phyloP scores from a whole-genome alignment of 2,329 filamentous ascomycete genomes.

The Aspergillus melleus region DNA sequence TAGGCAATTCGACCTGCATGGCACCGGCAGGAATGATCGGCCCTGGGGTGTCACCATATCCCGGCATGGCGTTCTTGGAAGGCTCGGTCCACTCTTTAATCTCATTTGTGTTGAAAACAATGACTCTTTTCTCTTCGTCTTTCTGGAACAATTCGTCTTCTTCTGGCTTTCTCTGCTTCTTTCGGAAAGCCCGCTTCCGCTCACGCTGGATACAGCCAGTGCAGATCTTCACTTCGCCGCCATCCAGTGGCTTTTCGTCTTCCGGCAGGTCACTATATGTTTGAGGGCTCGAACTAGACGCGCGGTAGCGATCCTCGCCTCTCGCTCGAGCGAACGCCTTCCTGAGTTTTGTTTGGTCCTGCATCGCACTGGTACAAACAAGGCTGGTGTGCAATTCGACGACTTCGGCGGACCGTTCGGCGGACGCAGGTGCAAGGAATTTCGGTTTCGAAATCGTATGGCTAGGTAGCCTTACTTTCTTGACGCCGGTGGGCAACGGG shows the following conservation, averaged over 20 bases:
- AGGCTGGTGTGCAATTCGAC: slow-evolving; percentile 78
- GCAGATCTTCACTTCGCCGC: slow-evolving; percentile 93
- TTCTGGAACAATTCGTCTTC: slow-evolving; percentile 86
- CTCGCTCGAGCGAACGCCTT: slow-evolving; percentile 65
- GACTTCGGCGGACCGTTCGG: slow-evolving; percentile 68
- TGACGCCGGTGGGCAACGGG: slow-evolving; percentile 71
- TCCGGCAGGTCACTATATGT: slow-evolving; percentile 58
- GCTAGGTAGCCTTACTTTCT: slow-evolving; percentile 79
- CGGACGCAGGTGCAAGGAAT: slow-evolving; percentile 71
- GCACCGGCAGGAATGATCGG: slow-evolving; percentile 53
- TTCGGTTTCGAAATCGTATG: slow-evolving; percentile 96
- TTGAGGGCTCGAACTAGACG: slow-evolving; percentile 41
- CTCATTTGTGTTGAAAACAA: slow-evolving; percentile 89
- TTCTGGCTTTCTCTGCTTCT: slow-evolving; percentile 90
- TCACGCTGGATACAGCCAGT: slow-evolving; percentile 88
- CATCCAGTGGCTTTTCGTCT: slow-evolving; percentile 74
- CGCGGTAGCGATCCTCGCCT: slow-evolving; percentile 39
- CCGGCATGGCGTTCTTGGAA: slow-evolving; percentile 54
- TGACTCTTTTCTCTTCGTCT: slow-evolving; percentile 76
- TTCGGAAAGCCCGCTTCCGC: slow-evolving; percentile 83
- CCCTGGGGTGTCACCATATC: slow-evolving; percentile 36
- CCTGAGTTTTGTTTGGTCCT: slow-evolving; percentile 64
- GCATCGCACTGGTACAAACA: slow-evolving; percentile 91
- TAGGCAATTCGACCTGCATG: slow-evolving; percentile 79
- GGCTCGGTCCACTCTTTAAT: slow-evolving; percentile 77